These are phyloP conservation scores for Pluteus cervinus DNA, from an alignment of 768 basidiomycete genomes.

Conservation along the genomic window DNA sequence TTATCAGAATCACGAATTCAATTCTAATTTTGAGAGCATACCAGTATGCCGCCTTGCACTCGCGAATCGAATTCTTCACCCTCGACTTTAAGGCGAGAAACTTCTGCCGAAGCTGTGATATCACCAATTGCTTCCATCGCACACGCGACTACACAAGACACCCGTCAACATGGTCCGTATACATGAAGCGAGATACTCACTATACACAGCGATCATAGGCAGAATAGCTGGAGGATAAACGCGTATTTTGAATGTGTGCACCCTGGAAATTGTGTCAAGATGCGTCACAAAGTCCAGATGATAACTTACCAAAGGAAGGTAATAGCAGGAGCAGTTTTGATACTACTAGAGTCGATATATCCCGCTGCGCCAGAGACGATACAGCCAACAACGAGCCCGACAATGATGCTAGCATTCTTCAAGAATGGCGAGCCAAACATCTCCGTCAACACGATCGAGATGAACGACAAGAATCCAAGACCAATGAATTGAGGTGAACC, in stretches of 20 bases:
- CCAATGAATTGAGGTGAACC: conserved; percentile 82
- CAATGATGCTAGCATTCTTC: conserved; percentile 73
- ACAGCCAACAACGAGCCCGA: conserved; percentile 70
- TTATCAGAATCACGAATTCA: conserved; percentile 40
- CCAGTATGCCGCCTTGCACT: conserved; percentile 78
- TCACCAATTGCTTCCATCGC: conserved; percentile 87
- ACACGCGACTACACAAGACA: conserved; percentile 42
- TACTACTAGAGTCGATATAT: conserved; percentile 64
- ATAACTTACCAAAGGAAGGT: conserved; percentile 67
- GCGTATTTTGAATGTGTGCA: conserved; percentile 68
- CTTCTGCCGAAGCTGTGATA: conserved; percentile 77
- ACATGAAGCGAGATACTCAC: conserved; percentile 10
- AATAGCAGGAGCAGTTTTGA: conserved; percentile 65
- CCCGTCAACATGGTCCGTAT: neutral
- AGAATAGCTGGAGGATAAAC: conserved; percentile 68
- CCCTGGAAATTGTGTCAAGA: conserved; percentile 31
- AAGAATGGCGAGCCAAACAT: conserved; percentile 83
- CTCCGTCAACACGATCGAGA: conserved; percentile 72
- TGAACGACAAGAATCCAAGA: conserved; percentile 79
- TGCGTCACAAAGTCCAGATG: neutral
- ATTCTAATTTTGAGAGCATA: conserved; percentile 21
- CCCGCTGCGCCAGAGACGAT: conserved; percentile 78
- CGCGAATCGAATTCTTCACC: conserved; percentile 76
- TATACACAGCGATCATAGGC: conserved; percentile 36
- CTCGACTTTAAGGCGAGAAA: conserved; percentile 66